Base-by-base conservation (phyloP, 805 yeast genomes). In the Wickerhamomyces sydowiorum region DNA sequence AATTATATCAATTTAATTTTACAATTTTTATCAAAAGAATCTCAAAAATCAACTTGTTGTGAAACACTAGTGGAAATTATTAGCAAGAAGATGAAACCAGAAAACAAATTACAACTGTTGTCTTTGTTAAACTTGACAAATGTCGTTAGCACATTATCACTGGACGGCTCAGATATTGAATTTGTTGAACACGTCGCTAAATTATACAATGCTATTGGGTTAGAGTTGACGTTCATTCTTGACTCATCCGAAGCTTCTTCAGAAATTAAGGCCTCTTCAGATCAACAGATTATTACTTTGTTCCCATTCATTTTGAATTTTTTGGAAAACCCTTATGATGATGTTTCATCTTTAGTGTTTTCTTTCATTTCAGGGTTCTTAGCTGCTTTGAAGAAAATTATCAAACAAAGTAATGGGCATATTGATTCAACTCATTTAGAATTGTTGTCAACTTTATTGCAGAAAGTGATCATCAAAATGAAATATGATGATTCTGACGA, bases 241-340 rank as follows among this genome's bases (percentile, higher is more conserved):
- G 93, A 83, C 45, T 70, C 69, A 39, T 59, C 72, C 30, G 73
- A 78, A 43, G 65, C 74, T 1, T 52, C 64, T 14, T 49, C 67
- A 21, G 66, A 65, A 31, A 43, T 56, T 3, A 68, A 67, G 33
- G 50, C 48, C 22, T 59, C 65, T 53, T 75, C 76, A 18, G 65
- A 71, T 44, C 67, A 65, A 35, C 74, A 78, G 51, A 67, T 86
- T 17, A 60, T 80, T 23, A 75, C 76, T 43, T 67, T 86, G 17
- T 76, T 87, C 69, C 96, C 97, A 19, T 69, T 80, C 24, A 69
- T 85, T 7, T 72, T 91, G 44, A 72, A 72, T 45, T 86, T 83
- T 49, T 72, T 93, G 57, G 73, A 78, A 24, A 84, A 88, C 59
- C 95, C 83, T 48, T 89, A 82, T 56, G 98, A 93, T 61, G 97